Percentiles rank a stretch among this genome's conserved stretches.
Conservation (phyloP, 2,329 filamentous ascomycete species). For the Pezizomycotina sp. region DNA sequence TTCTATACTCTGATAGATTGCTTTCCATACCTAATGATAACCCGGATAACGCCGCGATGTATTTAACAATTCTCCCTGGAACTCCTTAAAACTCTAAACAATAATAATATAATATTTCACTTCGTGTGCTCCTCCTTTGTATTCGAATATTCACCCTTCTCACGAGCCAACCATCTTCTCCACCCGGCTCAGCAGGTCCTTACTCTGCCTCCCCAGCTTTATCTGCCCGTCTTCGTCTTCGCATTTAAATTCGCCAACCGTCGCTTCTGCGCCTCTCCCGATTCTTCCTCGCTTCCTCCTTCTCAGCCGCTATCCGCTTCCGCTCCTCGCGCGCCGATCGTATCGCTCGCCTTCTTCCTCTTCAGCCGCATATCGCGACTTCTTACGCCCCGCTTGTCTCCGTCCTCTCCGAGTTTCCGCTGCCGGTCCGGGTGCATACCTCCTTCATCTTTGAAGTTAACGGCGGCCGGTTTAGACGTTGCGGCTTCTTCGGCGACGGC, state of each 20-base stretch:
- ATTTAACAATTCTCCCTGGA: neutral
- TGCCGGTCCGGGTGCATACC: no score
- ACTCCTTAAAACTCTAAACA: neutral
- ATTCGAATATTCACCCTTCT: neutral
- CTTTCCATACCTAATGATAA: no score
- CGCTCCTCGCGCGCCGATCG: slow-evolving; percentile 42
- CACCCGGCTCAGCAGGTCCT: slow-evolving; percentile 59
- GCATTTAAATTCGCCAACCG: slow-evolving; percentile 45
- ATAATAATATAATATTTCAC: slow-evolving; percentile 1
- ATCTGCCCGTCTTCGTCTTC: slow-evolving; percentile 50
- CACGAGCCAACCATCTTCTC: slow-evolving; percentile 46
- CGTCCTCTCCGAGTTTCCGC: no score
- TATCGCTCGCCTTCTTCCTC: slow-evolving; percentile 23
- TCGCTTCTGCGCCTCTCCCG: slow-evolving; percentile 33
- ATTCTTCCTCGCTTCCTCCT: slow-evolving; percentile 46
- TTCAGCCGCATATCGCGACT: slow-evolving; percentile 21
- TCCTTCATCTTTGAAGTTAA: slow-evolving; percentile 25
- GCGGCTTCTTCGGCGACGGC: slow-evolving; percentile 48
- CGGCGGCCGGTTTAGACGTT: slow-evolving; percentile 25
- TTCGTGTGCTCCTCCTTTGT: neutral
- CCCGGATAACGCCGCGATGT: no score
- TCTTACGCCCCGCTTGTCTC: slow-evolving; percentile 18
- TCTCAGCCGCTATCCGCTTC: slow-evolving; percentile 42
- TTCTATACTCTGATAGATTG: no score
- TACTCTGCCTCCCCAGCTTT: slow-evolving; percentile 68